These are phyloP conservation scores for Cornus kousa DNA, from an alignment of 148 eudicot genomes.

Conservation along the genomic window DNA sequence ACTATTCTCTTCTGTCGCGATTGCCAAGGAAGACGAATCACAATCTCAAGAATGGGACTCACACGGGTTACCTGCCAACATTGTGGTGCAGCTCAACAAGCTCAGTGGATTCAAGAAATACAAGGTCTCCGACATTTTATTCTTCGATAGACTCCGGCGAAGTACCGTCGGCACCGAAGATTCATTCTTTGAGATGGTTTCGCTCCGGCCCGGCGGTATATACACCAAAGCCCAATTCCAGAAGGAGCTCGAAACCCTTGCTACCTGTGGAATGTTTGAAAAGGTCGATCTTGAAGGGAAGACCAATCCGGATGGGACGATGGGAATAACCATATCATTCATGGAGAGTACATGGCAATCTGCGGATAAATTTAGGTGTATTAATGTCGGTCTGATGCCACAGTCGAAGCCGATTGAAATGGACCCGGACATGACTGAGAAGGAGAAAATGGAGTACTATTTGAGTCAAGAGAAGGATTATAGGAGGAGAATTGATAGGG, in stretches of 20 bases:
- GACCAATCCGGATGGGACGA: constrained; percentile 74
- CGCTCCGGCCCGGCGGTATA: constrained; percentile 64
- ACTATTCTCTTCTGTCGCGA: too few species aligned
- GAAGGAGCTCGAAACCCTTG: constrained; percentile 79
- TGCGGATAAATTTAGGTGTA: constrained; percentile 67
- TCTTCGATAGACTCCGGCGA: constrained; percentile 45
- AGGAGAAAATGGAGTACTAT: constrained; percentile 63
- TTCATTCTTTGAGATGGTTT: constrained; percentile 82
- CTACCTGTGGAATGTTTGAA: constrained; percentile 86
- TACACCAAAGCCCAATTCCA: constrained; percentile 83
- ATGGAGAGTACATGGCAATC: constrained; percentile 76
- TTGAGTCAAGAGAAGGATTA: constrained; percentile 72
- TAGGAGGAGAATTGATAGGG: constrained; percentile 59
- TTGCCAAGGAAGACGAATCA: too few species aligned
- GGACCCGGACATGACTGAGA: constrained; percentile 82
- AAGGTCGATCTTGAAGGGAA: constrained; percentile 79
- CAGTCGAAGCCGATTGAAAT: constrained; percentile 77
- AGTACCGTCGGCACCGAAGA: constrained; percentile 64
- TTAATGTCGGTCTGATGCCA: constrained; percentile 91
- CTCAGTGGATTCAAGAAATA: constrained; percentile 72
- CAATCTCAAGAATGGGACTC: too few species aligned
- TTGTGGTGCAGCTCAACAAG: too few species aligned
- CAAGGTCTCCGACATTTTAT: constrained; percentile 65
- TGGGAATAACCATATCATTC: constrained; percentile 58
- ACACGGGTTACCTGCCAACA: too few species aligned